Percentiles rank a stretch among this genome's conserved stretches.
Conservation (phyloP, 805 yeast genomes). For the Debaryomyces prosopidis region DNA sequence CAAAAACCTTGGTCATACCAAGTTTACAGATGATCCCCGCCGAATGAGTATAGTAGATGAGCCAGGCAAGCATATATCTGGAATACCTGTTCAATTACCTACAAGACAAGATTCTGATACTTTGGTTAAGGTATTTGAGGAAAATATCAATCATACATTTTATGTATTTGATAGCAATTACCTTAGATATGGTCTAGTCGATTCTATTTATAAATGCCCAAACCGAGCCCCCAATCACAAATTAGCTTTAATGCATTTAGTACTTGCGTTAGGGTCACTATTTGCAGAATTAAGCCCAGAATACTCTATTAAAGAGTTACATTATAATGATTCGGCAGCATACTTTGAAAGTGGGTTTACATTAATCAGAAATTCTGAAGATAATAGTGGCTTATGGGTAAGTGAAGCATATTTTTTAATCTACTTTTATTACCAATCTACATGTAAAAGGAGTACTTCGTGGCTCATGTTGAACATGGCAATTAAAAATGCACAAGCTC, state of each 20-base stretch:
- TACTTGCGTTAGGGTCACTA: constrained; percentile 42
- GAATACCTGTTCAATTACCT: constrained; percentile 6
- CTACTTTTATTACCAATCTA: constrained; percentile 40
- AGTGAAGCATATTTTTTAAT: constrained; percentile 41
- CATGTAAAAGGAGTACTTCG: constrained; percentile 40
- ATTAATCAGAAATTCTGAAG: constrained; percentile 29
- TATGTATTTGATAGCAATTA: constrained; percentile 39
- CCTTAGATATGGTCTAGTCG: constrained; percentile 25
- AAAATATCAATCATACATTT: constrained; percentile 39
- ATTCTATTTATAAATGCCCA: constrained; percentile 31
- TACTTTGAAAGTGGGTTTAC: constrained; percentile 37
- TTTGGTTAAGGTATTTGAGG: constrained; percentile 27
- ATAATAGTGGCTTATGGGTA: constrained; percentile 43
- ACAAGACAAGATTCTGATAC: too few relatives aligned
- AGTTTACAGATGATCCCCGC: constrained; percentile 39
- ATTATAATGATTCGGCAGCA: constrained; percentile 24
- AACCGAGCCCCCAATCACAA: constrained; percentile 19
- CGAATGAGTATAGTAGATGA: constrained; percentile 14
- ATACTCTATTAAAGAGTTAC: not conserved
- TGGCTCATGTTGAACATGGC: constrained; percentile 46
- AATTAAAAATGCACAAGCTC: constrained; percentile 41
- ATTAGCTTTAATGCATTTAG: constrained; percentile 36
- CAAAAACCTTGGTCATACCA: constrained; percentile 28
- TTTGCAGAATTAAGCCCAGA: constrained; percentile 30
- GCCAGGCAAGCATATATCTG: constrained; percentile 22